Base-by-base conservation (phyloP, 495 filamentous ascomycete genomes). In the Penicillium coffeae region DNA sequence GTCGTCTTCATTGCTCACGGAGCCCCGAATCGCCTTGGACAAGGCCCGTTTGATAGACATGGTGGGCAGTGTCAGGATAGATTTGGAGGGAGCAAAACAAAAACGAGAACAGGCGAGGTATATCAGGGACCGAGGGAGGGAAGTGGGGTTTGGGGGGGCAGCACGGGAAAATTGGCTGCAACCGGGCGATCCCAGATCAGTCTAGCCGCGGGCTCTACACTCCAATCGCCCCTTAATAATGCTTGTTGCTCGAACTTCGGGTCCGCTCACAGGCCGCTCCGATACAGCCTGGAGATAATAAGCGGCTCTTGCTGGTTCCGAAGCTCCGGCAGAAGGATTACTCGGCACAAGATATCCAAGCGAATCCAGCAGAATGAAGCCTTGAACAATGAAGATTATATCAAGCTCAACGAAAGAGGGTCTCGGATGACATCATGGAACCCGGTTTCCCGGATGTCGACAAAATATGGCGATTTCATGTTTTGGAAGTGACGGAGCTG, bases 31-130 rank as follows among this genome's bases (percentile, higher is more conserved):
- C 47, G 73, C 70, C 50, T 76, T 76, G 27, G 70, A 67, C 9
- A 76, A 51, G 41, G 71, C 70, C 36, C 71, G 64, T 54, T 69
- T 71, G 47, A 75, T 73, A 7, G 72, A 75, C 72, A 75, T 75
- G 48, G 21, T 61, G 52, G 44, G 15, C 30, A 33, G 42, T 41
- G 48, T 39, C 39, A 39, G 34, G 35, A 44, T 38, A 21, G 32
- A 25, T 12, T 25, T 38, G 32, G 20, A 50, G 32, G 10, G 42
- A 30, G 15, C 16, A 40, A 34, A 27, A 32, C 32, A 39, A 27
- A 45, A 20, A 45, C 3, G 5, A 15, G 16, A 20, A 30, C 8
- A 36, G n/a, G 22, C 19, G 35, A 14, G 5, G 35, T 37, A n/a
- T 37, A 37, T 37, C 35, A 38, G 35, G 15, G 35, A 14, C 35